phyloP scores from a whole-genome alignment of 2,329 filamentous ascomycete genomes.

The Trichoderma polysporum region DNA sequence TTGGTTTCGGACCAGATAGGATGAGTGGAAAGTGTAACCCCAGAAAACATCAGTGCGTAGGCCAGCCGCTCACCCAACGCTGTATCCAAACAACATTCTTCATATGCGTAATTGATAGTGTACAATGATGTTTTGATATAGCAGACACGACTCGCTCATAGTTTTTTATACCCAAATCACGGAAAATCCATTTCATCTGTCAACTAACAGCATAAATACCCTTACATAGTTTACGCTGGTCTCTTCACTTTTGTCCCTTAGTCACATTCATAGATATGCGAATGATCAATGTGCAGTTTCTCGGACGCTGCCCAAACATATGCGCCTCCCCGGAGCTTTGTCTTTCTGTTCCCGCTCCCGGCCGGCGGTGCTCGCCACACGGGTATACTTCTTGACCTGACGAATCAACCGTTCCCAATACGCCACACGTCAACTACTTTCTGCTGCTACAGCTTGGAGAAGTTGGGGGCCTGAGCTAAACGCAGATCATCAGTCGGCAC shows the following conservation, averaged over 20 bases:
- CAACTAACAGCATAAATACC: neutral
- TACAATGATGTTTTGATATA: neutral
- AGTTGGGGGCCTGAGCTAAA: neutral
- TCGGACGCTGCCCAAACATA: neutral
- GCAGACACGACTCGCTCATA: neutral
- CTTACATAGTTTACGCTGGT: neutral
- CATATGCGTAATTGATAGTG: neutral
- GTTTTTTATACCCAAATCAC: neutral
- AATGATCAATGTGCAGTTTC: neutral
- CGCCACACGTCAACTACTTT: neutral
- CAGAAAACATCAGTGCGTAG: neutral
- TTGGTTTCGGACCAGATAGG: conserved; percentile 1
- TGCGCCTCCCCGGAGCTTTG: neutral
- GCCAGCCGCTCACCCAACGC: neutral
- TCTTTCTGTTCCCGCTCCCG: neutral
- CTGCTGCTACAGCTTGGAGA: neutral
- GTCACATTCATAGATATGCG: neutral
- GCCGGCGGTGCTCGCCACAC: conserved; percentile 2
- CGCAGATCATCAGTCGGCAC: conserved; percentile 1
- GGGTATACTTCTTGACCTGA: neutral
- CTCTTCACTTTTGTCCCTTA: neutral
- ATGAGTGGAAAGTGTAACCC: neutral
- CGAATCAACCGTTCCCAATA: neutral
- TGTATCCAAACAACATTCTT: neutral
- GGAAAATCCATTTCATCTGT: neutral